These are phyloP conservation scores for Huntiella bhutanensis DNA, from an alignment of 2,329 filamentous ascomycete species.

Conservation along the genomic window DNA sequence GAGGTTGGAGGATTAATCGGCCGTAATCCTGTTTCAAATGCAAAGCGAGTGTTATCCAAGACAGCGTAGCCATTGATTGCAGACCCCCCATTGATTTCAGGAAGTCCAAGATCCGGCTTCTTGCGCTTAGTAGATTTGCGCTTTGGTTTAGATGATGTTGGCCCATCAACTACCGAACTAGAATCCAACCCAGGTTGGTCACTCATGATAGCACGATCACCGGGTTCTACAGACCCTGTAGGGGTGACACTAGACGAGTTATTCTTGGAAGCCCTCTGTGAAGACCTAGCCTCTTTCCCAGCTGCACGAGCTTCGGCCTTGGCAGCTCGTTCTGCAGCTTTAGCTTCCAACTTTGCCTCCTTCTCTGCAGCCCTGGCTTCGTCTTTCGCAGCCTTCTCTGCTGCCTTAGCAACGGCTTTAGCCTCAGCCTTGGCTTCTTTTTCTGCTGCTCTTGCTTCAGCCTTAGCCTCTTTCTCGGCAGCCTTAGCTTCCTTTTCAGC, in stretches of 20 bases:
- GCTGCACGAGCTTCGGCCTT: neutral
- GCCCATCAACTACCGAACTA: neutral
- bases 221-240: neutral
- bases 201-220: neutral
- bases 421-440: constrained; percentile 8
- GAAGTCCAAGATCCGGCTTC: neutral
- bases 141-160: neutral
- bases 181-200: too few species aligned
- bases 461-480: constrained; percentile 2
- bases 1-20: neutral
- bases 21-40: neutral
- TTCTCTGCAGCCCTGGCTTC: constrained; percentile 8
- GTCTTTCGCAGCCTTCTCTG: constrained; percentile 5
- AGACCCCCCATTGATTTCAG: too few species aligned
- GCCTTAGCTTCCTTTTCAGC: constrained; percentile 8
- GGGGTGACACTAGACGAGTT: neutral
- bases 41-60: neutral
- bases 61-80: too few species aligned
- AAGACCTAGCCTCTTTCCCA: neutral
- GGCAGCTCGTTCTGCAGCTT: neutral
- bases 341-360: constrained; percentile 6
- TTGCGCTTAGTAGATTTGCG: constrained; percentile 7
- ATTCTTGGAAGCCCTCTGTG: neutral
- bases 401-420: constrained; percentile 6
- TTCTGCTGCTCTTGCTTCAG: constrained; percentile 6